phyloP scores from a whole-genome alignment of 768 basidiomycete species.

The Boletus rex-veris region DNA sequence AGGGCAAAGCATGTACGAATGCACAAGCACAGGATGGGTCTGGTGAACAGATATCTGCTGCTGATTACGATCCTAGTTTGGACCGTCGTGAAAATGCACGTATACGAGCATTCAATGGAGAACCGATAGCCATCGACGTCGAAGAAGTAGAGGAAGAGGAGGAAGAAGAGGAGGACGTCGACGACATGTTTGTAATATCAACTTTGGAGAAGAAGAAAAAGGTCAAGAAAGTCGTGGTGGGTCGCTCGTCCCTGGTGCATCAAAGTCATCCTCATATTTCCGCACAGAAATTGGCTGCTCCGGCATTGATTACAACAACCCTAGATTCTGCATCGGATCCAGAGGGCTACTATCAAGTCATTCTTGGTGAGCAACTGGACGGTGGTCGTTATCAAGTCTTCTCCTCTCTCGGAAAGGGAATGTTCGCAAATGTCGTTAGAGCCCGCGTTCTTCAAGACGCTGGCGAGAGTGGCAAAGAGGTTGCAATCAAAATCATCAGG shows the following conservation, averaged over 20 bases:
- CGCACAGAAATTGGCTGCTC: slow-evolving; percentile 46
- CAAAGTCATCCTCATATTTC: slow-evolving; percentile 1
- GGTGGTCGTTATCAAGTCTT: slow-evolving; percentile 92
- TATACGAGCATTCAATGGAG: slow-evolving; percentile 50
- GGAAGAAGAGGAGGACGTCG: slow-evolving; percentile 65
- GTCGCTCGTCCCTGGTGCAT: slow-evolving; percentile 14
- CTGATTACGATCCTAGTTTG: slow-evolving; percentile 84
- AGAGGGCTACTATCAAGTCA: slow-evolving; percentile 94
- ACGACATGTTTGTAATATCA: slow-evolving; percentile 91
- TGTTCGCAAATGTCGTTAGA: slow-evolving; percentile 96
- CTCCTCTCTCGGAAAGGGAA: slow-evolving; percentile 94
- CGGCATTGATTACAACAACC: slow-evolving; percentile 69
- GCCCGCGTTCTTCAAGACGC: slow-evolving; percentile 76
- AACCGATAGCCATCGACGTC: slow-evolving; percentile 38
- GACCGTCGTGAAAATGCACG: slow-evolving; percentile 86
- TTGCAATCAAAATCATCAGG: slow-evolving; percentile 96
- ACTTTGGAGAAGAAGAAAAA: slow-evolving; percentile 47
- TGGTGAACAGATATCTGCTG: slow-evolving; percentile 78
- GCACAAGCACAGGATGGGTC: slow-evolving; percentile 43
- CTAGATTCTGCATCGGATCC: slow-evolving; percentile 89
- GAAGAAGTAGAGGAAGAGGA: slow-evolving; percentile 43
- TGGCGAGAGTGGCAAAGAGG: slow-evolving; percentile 61
- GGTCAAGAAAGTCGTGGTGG: slow-evolving; percentile 51
- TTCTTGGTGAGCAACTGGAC: slow-evolving; percentile 92
- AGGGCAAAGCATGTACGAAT: slow-evolving; percentile 45